A percentile compares a stretch with the other conserved stretches of the same genome.
These are phyloP conservation scores for Aspergillus nidulans DNA, from an alignment of 495 filamentous ascomycete genomes.

Conservation along the genomic window DNA sequence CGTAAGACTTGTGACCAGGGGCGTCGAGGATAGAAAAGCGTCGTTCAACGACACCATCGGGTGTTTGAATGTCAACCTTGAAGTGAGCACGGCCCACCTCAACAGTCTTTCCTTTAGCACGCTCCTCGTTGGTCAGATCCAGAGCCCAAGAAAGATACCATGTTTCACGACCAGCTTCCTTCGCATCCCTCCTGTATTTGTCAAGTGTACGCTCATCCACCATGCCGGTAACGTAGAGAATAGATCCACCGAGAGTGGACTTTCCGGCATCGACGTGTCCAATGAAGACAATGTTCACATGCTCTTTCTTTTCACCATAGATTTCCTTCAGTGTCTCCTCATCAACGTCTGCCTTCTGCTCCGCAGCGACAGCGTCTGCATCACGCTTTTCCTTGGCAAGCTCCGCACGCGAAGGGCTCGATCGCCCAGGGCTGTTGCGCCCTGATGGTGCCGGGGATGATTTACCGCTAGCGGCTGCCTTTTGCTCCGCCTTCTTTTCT, in stretches of 20 bases:
- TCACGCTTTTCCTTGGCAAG: conserved; percentile 58
- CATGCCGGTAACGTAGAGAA: conserved; percentile 93
- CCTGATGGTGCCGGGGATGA: conserved; percentile 76
- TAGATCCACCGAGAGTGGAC: conserved; percentile 87
- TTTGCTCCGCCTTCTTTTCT: conserved; percentile 50
- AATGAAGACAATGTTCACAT: conserved; percentile 97
- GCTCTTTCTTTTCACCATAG: conserved; percentile 84
- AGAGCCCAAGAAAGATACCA: conserved; percentile 99
- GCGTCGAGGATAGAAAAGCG: conserved; percentile 92
- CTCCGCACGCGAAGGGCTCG: conserved; percentile 44
- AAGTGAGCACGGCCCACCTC: conserved; percentile 97
- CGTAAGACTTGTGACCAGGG: conserved; percentile 93
- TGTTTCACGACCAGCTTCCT: conserved; percentile 92
- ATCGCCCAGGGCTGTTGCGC: conserved; percentile 63
- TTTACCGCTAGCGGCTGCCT: conserved; percentile 56
- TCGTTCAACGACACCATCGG: conserved; percentile 37
- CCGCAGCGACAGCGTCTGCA: conserved; percentile 78
- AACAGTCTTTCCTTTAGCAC: conserved; percentile 95
- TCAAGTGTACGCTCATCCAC: conserved; percentile 98
- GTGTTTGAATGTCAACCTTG: conserved; percentile 72
- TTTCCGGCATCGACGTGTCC: conserved; percentile 98
- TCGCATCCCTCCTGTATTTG: conserved; percentile 94
- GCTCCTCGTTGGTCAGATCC: conserved; percentile 93
- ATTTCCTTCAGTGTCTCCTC: conserved; percentile 89
- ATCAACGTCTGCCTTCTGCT: conserved; percentile 86